Percentiles rank a stretch among this genome's conserved stretches.
These are phyloP conservation scores for Dipteronia dyeriana DNA, from an alignment of 345 rosid genomes.

Conservation along the genomic window DNA sequence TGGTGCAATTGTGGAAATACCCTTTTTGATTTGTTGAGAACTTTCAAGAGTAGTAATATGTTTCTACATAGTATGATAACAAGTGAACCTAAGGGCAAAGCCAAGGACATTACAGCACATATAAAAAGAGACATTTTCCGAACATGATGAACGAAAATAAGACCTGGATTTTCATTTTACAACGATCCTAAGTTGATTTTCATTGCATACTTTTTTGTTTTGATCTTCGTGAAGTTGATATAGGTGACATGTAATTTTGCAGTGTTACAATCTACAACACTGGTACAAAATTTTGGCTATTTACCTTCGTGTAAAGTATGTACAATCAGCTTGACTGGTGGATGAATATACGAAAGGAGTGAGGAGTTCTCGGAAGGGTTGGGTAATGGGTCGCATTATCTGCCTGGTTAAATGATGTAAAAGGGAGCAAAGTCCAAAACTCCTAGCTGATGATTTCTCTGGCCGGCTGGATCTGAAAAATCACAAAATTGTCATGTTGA, in stretches of 20 bases:
- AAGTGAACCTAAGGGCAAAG: not conserved
- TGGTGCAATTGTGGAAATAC: not conserved
- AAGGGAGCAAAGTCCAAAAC: not conserved
- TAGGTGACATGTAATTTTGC: not conserved
- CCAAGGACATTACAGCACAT: not conserved
- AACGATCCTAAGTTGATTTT: not conserved
- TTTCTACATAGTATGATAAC: not conserved
- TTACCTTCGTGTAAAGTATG: conserved; percentile 9
- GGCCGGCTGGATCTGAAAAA: not conserved
- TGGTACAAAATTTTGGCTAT: not conserved
- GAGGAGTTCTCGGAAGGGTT: not conserved
- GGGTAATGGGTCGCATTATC: not conserved
- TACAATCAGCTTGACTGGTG: not conserved
- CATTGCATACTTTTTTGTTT: not conserved
- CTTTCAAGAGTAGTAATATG: not conserved
- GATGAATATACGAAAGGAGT: not conserved
- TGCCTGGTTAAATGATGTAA: not conserved
- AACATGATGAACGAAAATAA: not conserved
- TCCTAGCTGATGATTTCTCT: not conserved
- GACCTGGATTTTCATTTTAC: not conserved
- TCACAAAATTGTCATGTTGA: not conserved
- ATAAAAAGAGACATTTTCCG: not conserved
- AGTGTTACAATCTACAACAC: not conserved
- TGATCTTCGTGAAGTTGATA: not conserved
- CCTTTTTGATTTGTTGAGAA: not conserved